Percentiles rank a stretch among this genome's conserved stretches.
These are phyloP conservation scores for Podila clonocystis DNA, from an alignment of 192 early-diverging fungal genomes.

Conservation along the genomic window DNA sequence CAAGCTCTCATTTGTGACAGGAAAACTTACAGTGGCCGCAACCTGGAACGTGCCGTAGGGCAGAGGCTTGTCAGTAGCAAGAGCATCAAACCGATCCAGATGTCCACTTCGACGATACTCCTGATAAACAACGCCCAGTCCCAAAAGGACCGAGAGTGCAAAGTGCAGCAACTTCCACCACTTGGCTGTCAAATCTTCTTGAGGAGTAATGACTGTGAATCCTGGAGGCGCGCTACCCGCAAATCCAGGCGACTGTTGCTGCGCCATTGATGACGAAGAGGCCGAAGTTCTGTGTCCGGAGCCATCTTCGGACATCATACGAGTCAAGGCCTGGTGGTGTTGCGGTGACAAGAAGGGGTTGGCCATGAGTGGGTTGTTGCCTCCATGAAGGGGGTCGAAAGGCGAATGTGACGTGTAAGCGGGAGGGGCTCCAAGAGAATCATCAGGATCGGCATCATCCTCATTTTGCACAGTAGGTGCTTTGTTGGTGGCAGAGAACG, in stretches of 20 bases:
- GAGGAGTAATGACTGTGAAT: constrained; percentile 46
- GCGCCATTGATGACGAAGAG: constrained; percentile 7
- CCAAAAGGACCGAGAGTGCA: constrained; percentile 52
- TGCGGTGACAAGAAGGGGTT: constrained; percentile 23
- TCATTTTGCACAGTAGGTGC: constrained; percentile 9
- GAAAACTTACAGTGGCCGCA: constrained; percentile 27
- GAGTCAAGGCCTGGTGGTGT: constrained; percentile 32
- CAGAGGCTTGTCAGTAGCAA: constrained; percentile 39
- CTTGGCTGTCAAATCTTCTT: constrained; percentile 42
- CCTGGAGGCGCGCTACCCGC: constrained; percentile 31
- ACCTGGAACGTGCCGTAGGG: constrained; percentile 30
- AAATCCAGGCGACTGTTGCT: constrained; percentile 19
- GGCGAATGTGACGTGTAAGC: constrained; percentile 3
- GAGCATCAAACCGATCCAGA: constrained; percentile 33
- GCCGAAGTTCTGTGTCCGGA: constrained; percentile 7
- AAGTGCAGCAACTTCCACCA: constrained; percentile 67
- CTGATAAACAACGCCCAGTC: constrained; percentile 45
- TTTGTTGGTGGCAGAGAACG: constrained; percentile 1
- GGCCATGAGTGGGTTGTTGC: constrained; percentile 27
- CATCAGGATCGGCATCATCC: constrained; percentile 59
- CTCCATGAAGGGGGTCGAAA: constrained; percentile 1
- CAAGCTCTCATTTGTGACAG: too few relatives aligned
- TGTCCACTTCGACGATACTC: constrained; percentile 43
- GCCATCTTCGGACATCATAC: constrained; percentile 26
- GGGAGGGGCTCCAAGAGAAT: constrained; percentile 56